A percentile compares a stretch with the other conserved stretches of the same genome.
Conservation (phyloP, 208 protist species). For the Herpetomonas samuelpessoai region DNA sequence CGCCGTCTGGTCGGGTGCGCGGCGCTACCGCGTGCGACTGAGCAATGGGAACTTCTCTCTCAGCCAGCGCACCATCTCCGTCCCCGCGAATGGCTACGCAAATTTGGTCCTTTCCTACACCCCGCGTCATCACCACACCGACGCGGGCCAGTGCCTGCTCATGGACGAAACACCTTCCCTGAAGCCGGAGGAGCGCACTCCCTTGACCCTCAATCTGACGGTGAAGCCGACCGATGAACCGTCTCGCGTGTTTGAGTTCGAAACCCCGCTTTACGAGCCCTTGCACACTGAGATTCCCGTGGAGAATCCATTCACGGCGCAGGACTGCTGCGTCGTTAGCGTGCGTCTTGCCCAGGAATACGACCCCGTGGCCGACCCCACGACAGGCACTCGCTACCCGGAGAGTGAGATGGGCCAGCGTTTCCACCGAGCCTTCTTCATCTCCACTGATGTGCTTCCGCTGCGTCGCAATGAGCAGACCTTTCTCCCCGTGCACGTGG, state of each 20-base stretch:
- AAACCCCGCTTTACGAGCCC: constrained; percentile 76
- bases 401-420: constrained; percentile 29
- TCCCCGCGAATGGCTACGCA: constrained; percentile 45
- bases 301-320: constrained; percentile 74
- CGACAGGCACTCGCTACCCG: constrained; percentile 16
- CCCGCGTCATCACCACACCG: constrained; percentile 63
- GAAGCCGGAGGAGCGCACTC: constrained; percentile 44
- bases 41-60: constrained; percentile 62
- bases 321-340: constrained; percentile 61
- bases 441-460: constrained; percentile 64
- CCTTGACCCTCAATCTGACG: constrained; percentile 68
- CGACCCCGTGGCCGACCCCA: constrained; percentile 11
- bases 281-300: constrained; percentile 69
- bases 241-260: constrained; percentile 54
- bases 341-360: constrained; percentile 73
- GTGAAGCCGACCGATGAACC: constrained; percentile 69
- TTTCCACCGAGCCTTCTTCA: constrained; percentile 62
- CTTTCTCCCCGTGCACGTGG: constrained; percentile 74
- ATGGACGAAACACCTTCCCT: constrained; percentile 46
- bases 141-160: constrained; percentile 64
- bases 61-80: constrained; percentile 40
- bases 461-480: constrained; percentile 62
- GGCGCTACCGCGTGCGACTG: constrained; percentile 76
- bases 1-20: constrained; percentile 21
- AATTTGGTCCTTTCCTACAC: constrained; percentile 56